Evolutionary conservation across 257 asterid species (phyloP).

Genomic region (Petrea volubilis): DNA sequence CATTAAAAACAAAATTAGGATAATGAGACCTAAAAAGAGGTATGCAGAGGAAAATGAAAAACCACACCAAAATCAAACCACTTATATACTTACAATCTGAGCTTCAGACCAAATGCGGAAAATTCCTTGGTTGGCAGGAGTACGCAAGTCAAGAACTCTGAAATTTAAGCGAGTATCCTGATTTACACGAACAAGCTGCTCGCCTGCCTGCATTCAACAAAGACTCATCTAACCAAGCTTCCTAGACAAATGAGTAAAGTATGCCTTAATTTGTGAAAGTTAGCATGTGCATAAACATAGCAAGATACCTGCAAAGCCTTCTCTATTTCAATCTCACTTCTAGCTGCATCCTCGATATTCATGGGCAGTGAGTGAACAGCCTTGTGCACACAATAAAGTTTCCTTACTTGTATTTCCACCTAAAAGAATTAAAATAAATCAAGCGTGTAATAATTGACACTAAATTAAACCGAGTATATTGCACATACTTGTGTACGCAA

Average conservation of each 20-base stretch:
- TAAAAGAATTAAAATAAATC: conserved; percentile 12
- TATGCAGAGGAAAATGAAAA: background rate
- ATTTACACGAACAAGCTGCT: conserved; percentile 82
- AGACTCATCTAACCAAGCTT: background rate
- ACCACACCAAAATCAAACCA: background rate
- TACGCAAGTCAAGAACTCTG: conserved; percentile 82
- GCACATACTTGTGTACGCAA: too few species aligned
- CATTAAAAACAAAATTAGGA: too few species aligned
- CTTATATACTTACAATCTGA: conserved; percentile 51
- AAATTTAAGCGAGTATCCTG: conserved; percentile 89
- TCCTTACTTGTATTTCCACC: conserved; percentile 86
- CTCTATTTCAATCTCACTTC: conserved; percentile 75
- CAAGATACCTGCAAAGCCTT: conserved; percentile 58
- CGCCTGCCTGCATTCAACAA: conserved; percentile 62
- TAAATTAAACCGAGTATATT: too few species aligned
- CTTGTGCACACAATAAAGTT: conserved; percentile 56
- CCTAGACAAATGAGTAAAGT: background rate
- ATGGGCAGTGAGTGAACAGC: conserved; percentile 67
- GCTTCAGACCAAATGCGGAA: conserved; percentile 72
- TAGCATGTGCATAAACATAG: background rate
- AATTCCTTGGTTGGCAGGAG: conserved; percentile 90
- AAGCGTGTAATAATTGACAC: too few species aligned
- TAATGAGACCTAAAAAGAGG: too few species aligned
- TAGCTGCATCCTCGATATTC: conserved; percentile 77
- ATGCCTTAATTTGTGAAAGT: background rate